Percentiles rank a stretch among this genome's conserved stretches.
These are phyloP conservation scores for Ilyonectria mors-panacis DNA, from an alignment of 2,329 filamentous ascomycete species.

Conservation along the genomic window DNA sequence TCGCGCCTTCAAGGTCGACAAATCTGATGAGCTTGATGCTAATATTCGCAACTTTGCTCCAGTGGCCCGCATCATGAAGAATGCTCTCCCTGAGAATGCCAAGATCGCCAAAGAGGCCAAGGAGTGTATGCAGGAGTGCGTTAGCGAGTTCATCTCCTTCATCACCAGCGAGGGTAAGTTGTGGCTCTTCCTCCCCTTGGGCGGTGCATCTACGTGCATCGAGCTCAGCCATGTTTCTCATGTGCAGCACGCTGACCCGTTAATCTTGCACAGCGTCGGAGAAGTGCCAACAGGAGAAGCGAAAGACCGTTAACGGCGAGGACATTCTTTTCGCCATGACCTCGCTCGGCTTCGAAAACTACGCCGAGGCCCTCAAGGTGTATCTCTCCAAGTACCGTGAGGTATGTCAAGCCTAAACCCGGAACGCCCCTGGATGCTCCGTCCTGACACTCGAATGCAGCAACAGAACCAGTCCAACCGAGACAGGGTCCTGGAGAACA, in stretches of 20 bases:
- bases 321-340: constrained; percentile 99
- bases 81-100: constrained; percentile 95
- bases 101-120: constrained; percentile 99
- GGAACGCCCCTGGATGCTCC: constrained; percentile 18
- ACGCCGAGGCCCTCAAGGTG: constrained; percentile 97
- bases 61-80: constrained; percentile 99
- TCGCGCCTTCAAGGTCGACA: constrained; percentile 64
- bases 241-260: constrained; percentile 39
- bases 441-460: constrained; percentile 40
- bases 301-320: constrained; percentile 99
- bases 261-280: constrained; percentile 80
- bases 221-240: constrained; percentile 36
- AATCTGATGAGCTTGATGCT: constrained; percentile 79
- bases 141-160: constrained; percentile 99
- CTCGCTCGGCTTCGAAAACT: constrained; percentile 98
- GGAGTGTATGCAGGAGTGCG: constrained; percentile 99
- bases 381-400: constrained; percentile 98
- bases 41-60: constrained; percentile 93
- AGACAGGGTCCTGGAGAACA: constrained; percentile 56
- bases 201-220: constrained; percentile 29
- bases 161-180: constrained; percentile 96
- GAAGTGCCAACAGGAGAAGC: constrained; percentile 99
- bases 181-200: constrained; percentile 9
- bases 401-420: constrained; percentile 70
- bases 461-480: constrained; percentile 61